These are phyloP conservation scores for Saccharomyces kudriavzevii DNA, from an alignment of 805 yeast species.

Conservation along the genomic window DNA sequence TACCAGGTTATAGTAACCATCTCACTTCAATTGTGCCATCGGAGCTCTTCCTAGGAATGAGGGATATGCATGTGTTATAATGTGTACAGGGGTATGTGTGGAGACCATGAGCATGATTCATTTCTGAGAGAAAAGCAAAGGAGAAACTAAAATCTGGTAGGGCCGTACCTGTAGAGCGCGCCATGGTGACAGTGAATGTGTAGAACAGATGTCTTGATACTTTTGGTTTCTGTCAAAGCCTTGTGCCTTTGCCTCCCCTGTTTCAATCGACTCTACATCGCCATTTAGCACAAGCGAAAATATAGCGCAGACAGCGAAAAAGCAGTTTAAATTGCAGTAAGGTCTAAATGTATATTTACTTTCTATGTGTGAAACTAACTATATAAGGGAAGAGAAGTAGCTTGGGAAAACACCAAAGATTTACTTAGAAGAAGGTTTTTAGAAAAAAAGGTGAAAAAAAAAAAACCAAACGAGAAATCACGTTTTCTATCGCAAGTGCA, in stretches of 20 bases:
- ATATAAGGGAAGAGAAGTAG: neutral
- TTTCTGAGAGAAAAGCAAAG: too few relatives aligned
- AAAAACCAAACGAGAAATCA: neutral
- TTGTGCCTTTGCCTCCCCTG: neutral
- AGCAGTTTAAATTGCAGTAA: neutral
- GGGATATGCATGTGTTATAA: too few relatives aligned
- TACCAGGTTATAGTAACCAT: neutral
- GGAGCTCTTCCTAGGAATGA: too few relatives aligned
- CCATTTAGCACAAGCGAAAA: neutral
- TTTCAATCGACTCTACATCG: neutral
- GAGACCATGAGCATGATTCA: too few relatives aligned
- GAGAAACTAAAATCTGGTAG: neutral
- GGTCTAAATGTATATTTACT: neutral
- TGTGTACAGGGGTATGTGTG: too few relatives aligned
- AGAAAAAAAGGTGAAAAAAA: neutral
- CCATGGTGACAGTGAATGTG: neutral
- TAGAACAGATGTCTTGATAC: neutral
- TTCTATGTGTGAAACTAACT: neutral
- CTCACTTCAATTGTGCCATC: neutral
- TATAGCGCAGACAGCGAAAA: neutral
- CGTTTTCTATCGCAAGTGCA: neutral
- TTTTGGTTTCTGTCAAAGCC: neutral
- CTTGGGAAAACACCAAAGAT: neutral
- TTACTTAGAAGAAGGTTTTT: neutral
- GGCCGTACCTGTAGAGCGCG: neutral